phyloP scores from a whole-genome alignment of 2,329 filamentous ascomycete genomes.

The Epichloe bromicola region DNA sequence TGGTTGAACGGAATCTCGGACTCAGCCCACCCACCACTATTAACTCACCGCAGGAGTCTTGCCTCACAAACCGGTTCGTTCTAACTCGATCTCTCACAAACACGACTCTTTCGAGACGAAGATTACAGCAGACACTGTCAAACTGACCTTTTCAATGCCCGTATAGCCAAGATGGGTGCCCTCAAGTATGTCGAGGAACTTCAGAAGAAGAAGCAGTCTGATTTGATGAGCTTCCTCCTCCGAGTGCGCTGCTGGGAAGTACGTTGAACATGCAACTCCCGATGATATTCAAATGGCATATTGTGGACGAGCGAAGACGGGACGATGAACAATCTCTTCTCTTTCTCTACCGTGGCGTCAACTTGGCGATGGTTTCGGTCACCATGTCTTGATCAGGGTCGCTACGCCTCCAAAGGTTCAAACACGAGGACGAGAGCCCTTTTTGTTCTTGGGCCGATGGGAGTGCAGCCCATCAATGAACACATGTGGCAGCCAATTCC shows the following conservation, averaged over 20 bases:
- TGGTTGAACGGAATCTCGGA: constrained; percentile 18
- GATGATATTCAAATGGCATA: constrained; percentile 13
- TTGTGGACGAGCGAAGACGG: constrained; percentile 21
- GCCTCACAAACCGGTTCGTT: constrained; percentile 25
- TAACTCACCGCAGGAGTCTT: constrained; percentile 25
- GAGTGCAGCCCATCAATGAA: no score
- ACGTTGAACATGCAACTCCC: constrained; percentile 38
- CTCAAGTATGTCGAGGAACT: constrained; percentile 99
- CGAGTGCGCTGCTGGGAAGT: constrained; percentile 99
- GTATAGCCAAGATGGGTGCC: constrained; percentile 80
- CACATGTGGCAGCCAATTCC: not conserved
- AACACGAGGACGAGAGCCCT: no score
- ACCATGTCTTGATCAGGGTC: not conserved
- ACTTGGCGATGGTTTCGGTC: not conserved
- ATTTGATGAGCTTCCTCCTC: constrained; percentile 99
- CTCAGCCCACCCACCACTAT: constrained; percentile 18
- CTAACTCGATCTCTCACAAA: not conserved
- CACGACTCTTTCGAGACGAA: not conserved
- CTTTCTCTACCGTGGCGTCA: not conserved
- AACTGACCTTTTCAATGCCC: constrained; percentile 1
- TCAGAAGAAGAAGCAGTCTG: constrained; percentile 99
- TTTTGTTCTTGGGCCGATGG: no score
- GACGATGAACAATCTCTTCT: constrained; percentile 6
- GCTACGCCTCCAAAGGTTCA: not conserved
- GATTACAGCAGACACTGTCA: not conserved